Conservation (phyloP, 2,329 filamentous ascomycete species). For the Ceratocystis harringtonii region DNA sequence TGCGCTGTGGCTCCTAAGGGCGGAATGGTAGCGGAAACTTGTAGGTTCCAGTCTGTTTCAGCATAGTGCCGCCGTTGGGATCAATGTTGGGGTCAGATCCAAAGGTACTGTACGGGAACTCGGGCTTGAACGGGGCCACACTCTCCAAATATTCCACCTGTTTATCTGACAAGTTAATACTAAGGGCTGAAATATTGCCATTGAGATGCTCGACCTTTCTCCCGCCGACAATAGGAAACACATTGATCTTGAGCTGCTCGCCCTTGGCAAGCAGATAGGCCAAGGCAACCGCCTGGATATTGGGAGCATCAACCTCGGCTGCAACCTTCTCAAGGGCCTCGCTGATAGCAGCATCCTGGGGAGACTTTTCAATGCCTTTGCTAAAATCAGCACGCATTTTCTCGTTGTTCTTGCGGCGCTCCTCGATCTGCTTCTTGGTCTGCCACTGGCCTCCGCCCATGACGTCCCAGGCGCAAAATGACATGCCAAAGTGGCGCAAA, state of each 20-base stretch:
- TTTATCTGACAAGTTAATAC: conserved; percentile 33
- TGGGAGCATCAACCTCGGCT: conserved; percentile 36
- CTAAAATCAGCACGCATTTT: conserved; percentile 24
- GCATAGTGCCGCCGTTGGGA: background rate
- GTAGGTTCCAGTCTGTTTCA: background rate
- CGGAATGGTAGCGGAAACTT: conserved; percentile 8
- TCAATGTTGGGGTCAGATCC: conserved; percentile 7
- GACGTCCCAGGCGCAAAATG: conserved; percentile 43
- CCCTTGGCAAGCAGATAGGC: conserved; percentile 38
- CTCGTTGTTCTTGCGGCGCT: conserved; percentile 26
- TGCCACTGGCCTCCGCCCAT: conserved; percentile 39
- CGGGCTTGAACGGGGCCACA: conserved; percentile 34
- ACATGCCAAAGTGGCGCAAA: conserved; percentile 32
- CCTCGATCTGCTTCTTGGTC: conserved; percentile 25
- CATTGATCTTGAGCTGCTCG: conserved; percentile 25
- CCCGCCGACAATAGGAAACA: conserved; percentile 39
- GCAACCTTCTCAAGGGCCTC: conserved; percentile 46
- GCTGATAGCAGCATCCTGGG: conserved; percentile 37
- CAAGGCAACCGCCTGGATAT: conserved; percentile 44
- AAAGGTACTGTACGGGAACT: background rate
- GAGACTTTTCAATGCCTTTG: conserved; percentile 25
- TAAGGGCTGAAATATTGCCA: conserved; percentile 41
- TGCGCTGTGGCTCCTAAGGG: background rate
- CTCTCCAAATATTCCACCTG: conserved; percentile 41
- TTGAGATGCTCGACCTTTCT: conserved; percentile 37